These are phyloP conservation scores for Coemansia sp. DNA, from an alignment of 192 early-diverging fungal genomes.

Conservation along the genomic window DNA sequence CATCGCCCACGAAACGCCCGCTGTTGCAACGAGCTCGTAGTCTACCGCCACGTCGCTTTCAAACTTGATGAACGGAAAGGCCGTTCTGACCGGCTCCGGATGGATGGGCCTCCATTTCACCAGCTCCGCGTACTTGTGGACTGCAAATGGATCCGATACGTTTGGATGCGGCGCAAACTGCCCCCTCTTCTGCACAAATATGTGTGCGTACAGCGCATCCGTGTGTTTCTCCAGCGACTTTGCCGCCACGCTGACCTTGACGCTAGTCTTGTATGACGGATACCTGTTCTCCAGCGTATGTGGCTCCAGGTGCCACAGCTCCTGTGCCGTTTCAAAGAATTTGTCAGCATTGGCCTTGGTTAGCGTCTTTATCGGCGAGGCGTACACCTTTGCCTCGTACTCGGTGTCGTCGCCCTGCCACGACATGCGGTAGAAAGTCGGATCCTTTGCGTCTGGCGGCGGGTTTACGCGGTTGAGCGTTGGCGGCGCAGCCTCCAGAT, in stretches of 20 bases:
- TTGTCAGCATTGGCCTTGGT: neutral
- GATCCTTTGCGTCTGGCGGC: neutral
- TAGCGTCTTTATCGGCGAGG: neutral
- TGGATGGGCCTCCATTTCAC: constrained; percentile 2
- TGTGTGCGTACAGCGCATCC: constrained; percentile 12
- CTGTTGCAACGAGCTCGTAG: constrained; percentile 6
- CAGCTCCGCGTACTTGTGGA: neutral
- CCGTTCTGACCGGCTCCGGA: neutral
- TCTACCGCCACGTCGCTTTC: neutral
- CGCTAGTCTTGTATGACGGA: constrained; percentile 1
- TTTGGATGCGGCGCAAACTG: constrained; percentile 14
- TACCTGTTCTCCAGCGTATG: constrained; percentile 3
- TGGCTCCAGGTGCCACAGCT: constrained; percentile 11
- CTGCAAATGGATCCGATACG: constrained; percentile 11
- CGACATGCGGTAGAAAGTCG: neutral
- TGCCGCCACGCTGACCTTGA: constrained; percentile 1
- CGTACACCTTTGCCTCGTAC: constrained; percentile 19
- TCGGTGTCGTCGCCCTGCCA: neutral
- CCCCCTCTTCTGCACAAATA: constrained; percentile 8
- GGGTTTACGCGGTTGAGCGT: neutral
- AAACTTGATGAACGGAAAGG: neutral
- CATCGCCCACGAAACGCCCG: constrained; percentile 15
- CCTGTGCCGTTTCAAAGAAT: constrained; percentile 15
- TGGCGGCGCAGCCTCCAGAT: neutral
- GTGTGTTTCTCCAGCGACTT: neutral